phyloP scores from a whole-genome alignment of 1,139 yeast genomes.

The Scheffersomyces insectosa region DNA sequence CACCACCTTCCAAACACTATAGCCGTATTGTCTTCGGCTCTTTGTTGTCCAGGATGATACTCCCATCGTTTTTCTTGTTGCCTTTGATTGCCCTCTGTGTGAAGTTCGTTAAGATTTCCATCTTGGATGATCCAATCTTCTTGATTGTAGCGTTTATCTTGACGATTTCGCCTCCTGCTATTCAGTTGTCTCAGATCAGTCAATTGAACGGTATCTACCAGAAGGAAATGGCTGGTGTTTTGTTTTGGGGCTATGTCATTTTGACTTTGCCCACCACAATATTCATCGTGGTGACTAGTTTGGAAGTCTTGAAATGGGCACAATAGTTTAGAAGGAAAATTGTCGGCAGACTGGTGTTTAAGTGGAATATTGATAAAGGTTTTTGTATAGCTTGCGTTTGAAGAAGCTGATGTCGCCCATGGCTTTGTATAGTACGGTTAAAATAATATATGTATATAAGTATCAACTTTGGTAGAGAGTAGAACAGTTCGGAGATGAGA shows the following conservation, averaged over 20 bases:
- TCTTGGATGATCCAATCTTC: slow-evolving; percentile 82
- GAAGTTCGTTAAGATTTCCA: slow-evolving; percentile 64
- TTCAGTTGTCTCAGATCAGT: slow-evolving; percentile 79
- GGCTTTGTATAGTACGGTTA: no score
- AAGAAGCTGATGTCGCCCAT: no score
- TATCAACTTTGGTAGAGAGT: no score
- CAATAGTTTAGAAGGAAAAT: slow-evolving; percentile 2
- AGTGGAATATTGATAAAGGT: no score
- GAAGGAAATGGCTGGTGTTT: slow-evolving; percentile 82
- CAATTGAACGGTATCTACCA: slow-evolving; percentile 76
- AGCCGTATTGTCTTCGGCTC: slow-evolving; percentile 65
- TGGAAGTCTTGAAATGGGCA: slow-evolving; percentile 63
- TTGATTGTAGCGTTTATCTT: slow-evolving; percentile 72
- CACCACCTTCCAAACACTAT: slow-evolving; percentile 62
- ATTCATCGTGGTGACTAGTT: slow-evolving; percentile 64
- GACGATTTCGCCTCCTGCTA: slow-evolving; percentile 82
- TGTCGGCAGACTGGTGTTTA: no score
- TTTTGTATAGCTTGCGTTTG: no score
- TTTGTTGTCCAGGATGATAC: slow-evolving; percentile 70
- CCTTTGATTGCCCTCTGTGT: slow-evolving; percentile 70
- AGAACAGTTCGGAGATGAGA: background rate
- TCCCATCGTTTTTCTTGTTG: slow-evolving; percentile 66
- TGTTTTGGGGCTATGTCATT: slow-evolving; percentile 82
- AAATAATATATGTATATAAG: no score
- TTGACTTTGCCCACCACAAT: slow-evolving; percentile 79